Conservation (phyloP, 2,329 filamentous ascomycete genomes). For the Boeremia lycopersici region DNA sequence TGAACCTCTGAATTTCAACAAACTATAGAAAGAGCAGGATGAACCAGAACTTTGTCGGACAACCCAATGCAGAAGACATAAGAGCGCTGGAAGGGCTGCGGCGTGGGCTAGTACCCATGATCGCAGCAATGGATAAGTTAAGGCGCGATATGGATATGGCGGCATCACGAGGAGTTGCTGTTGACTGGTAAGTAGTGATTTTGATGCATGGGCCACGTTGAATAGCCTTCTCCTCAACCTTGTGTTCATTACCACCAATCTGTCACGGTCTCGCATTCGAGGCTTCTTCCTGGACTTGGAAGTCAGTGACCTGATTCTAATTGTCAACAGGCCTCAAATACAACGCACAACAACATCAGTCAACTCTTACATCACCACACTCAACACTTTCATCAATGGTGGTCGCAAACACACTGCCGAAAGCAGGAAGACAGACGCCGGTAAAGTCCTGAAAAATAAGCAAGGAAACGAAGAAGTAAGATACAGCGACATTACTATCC, state of each 20-base stretch:
- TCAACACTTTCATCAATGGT: conserved; percentile 31
- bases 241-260: neutral
- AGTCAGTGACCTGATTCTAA: conserved; percentile 16
- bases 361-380: conserved; percentile 23
- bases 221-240: neutral
- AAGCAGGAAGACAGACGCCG: conserved; percentile 20
- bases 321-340: conserved; percentile 20
- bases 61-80: conserved; percentile 31
- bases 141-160: conserved; percentile 29
- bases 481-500: conserved; percentile 10
- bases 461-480: conserved; percentile 1
- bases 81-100: conserved; percentile 31
- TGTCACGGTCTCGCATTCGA: too few species aligned
- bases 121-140: conserved; percentile 30
- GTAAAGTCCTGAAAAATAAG: conserved; percentile 13
- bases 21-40: conserved; percentile 16
- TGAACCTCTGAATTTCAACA: neutral
- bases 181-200: conserved; percentile 27
- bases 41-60: conserved; percentile 35
- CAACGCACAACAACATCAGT: conserved; percentile 25
- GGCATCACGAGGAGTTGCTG: conserved; percentile 21
- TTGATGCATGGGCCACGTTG: neutral
- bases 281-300: too few species aligned
- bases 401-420: conserved; percentile 25
- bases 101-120: conserved; percentile 33